Evolutionary conservation across 352 stramenopile species (phyloP), one percentile per base, ranked within the genome.

Genomic region (Phytopythium ostracodes): DNA sequence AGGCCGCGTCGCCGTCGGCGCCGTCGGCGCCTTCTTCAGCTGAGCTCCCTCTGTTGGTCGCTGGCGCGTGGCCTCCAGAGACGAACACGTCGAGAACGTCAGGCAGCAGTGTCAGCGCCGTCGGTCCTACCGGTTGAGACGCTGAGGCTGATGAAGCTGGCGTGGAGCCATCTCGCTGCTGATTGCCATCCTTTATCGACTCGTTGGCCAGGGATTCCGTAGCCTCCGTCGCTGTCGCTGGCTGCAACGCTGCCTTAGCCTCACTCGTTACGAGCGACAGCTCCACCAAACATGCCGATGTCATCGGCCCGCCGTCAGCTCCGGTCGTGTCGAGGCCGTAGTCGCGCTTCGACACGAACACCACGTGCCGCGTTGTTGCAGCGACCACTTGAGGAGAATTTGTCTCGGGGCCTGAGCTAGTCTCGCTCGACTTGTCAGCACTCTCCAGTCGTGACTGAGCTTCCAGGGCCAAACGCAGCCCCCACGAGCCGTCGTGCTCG

Each of bases 1-100:
- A 11, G 29, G 1, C 51, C 31, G 27, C 50, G 49, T 50, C 56
- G 7, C 15, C 31, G 5, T 64, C 50, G n/a, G 54, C 49, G 15
- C 42, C 40, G 3, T 67, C 52, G n/a, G n/a, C n/a, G n/a, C n/a
- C n/a, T n/a, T n/a, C n/a, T n/a, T n/a, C n/a, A n/a, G n/a, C n/a
- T n/a, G n/a, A n/a, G n/a, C n/a, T n/a, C 2, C 68, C 57, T 22
- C 4, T 18, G n/a, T 27, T 15, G 22, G 7, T 27, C 0, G 17
- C 11, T 24, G 4, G 17, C 40, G 1, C 43, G 15, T 68, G 65
- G 9, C 27, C 27, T 7, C 69, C 69, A 55, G 62, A 71, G 8
- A 63, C 7, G 2, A 65, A 62, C 10, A 72, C 50, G 2, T 70
- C 60, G 31, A 77, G 9, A 7, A 60, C 12, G 22, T 52, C 44